Base-by-base conservation (phyloP, 352 stramenopile species). In the Phytophthora pistaciae region DNA sequence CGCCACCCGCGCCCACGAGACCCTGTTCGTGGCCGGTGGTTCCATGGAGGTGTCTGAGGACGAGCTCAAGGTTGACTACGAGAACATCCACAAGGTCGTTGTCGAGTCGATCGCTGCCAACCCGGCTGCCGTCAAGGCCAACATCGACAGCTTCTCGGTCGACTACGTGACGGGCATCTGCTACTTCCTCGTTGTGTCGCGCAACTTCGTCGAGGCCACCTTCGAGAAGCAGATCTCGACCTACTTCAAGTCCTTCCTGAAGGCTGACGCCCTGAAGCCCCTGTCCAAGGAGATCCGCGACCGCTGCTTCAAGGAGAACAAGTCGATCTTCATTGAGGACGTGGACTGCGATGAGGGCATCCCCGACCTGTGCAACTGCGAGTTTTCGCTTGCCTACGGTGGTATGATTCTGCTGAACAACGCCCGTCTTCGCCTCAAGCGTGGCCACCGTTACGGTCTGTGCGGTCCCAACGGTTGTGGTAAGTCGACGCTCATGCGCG, bases 361-460 rank as follows among this genome's bases (percentile, higher is more conserved):
- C 60, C 97, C 98, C 44, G 95, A 99, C 76, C 85, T 99, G 7
- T 99, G 98, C 80, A 99, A 99, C 92, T 99, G 97, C 77, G 95
- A 98, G 78, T 99, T 99, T 84, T 99, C 98, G 67, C 91, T 99
- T 56, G 98, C 98, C 6, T 96, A 98, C 78, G 92, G 91, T 89
- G 93, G 94, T 79, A 97, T 96, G 83, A 96, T 97, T 68, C 68
- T 98, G 69, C 78, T 98, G 29, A 96, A 97, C 79, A 95, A 96
- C 76, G 93, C 93, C 6, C 91, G 94, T 69, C 87, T 98, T 64
- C 91, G 91, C 58, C 83, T 98, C 11, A 96, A 96, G 79, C 91
- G 94, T 82, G 93, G 93, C 20, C 90, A 97, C 77, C 88, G 91
- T 80, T 98, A 99, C 85, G 96, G 96, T 85, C 84, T 99, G 21